A percentile compares a stretch with the other conserved stretches of the same genome.
Conservation (phyloP, 163 green algal species). For the Trebouxiophyceae sp. region DNA sequence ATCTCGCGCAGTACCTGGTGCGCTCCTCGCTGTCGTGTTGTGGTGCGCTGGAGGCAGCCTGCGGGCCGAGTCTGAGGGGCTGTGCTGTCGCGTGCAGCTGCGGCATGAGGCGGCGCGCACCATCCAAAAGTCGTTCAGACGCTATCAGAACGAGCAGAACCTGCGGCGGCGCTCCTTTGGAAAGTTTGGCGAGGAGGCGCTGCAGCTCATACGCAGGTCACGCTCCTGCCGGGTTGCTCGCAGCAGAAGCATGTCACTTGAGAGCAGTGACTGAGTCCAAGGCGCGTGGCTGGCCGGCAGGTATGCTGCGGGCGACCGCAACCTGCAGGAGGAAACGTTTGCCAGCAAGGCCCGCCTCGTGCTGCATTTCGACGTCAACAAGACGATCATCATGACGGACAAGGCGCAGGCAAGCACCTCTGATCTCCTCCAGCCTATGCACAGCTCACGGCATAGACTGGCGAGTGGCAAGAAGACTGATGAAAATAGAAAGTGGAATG, state of each 20-base stretch:
- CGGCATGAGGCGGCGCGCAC: neutral
- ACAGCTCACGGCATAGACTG: too few species aligned
- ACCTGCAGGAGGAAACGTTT: conserved; percentile 8
- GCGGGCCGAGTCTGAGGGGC: neutral
- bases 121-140: conserved; percentile 4
- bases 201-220: conserved; percentile 15
- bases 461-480: too few species aligned
- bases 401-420: conserved; percentile 20
- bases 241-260: neutral
- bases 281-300: neutral
- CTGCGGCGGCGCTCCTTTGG: conserved; percentile 17
- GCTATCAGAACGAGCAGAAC: neutral
- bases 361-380: conserved; percentile 43
- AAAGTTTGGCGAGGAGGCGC: conserved; percentile 22
- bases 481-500: too few species aligned
- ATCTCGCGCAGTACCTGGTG: neutral
- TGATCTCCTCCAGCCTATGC: too few species aligned
- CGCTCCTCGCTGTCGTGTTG: too few species aligned
- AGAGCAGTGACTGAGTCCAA: neutral
- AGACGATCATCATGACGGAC: conserved; percentile 41
- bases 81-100: neutral
- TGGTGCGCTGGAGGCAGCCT: too few species aligned
- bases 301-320: neutral
- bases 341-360: conserved; percentile 21
- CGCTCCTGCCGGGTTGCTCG: neutral